Base-by-base conservation (phyloP, 192 early-diverging fungal genomes). In the Thoreauomyces humboldtii region DNA sequence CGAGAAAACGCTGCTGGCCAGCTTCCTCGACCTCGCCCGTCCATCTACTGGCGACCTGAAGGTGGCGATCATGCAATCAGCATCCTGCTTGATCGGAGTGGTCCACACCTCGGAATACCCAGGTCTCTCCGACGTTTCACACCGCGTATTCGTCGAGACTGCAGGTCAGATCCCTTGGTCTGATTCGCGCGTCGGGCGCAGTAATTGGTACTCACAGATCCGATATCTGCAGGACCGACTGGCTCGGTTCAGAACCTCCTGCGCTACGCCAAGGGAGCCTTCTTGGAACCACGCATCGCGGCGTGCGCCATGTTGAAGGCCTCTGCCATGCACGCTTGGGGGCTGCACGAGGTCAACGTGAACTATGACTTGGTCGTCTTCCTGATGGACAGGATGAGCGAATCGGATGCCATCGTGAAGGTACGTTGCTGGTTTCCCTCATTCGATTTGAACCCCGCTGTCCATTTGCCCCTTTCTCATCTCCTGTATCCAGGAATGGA, bases 191-290 rank as follows among this genome's bases (percentile, higher is more conserved):
- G n/a, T n/a, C n/a, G n/a, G n/a, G n/a, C n/a, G n/a, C n/a, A n/a
- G n/a, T n/a, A n/a, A n/a, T n/a, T n/a, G n/a, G n/a, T n/a, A n/a
- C n/a, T n/a, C n/a, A n/a, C n/a, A n/a, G n/a, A n/a, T n/a, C n/a
- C n/a, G n/a, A n/a, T n/a, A n/a, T n/a, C n/a, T n/a, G n/a, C n/a
- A n/a, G n/a, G n/a, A n/a, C n/a, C n/a, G n/a, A n/a, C n/a, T n/a
- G n/a, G n/a, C n/a, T n/a, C 38, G 9, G 38, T 41, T 41, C 38
- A 41, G n/a, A 29, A 17, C 50, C 55, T 57, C 55, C 55, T 57
- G n/a, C 55, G 34, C 34, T 57, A 57, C 35, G 55, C 55, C 4
- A 14, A 36, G 2, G n/a, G 34, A 32, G 55, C 55, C 19, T 57
- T 35, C 55, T 15, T 57, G n/a, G 55, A 57, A 34, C 55, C 31